Evolutionary conservation across 208 protist genomes (phyloP).

Genomic region (Phytomonas sp.): DNA sequence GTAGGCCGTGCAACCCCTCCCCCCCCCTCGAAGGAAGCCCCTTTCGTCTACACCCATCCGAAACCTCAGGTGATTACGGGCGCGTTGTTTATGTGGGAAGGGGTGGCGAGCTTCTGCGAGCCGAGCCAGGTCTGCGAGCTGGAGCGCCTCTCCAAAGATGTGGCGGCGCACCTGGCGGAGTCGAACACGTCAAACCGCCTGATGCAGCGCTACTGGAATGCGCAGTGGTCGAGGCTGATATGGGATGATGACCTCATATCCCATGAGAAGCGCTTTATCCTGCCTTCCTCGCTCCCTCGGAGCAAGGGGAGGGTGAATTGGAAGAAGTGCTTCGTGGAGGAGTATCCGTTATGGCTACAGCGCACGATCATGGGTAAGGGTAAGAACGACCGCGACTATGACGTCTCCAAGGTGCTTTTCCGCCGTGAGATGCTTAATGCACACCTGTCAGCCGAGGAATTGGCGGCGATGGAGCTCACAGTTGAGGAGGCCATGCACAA

Average conservation of each 20-base stretch:
- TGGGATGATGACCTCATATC: constrained; percentile 42
- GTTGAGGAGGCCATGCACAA: constrained; percentile 39
- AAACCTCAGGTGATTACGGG: constrained; percentile 27
- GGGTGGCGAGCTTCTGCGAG: constrained; percentile 44
- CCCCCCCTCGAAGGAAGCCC: constrained; percentile 5
- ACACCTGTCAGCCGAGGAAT: constrained; percentile 30
- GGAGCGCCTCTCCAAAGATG: constrained; percentile 40
- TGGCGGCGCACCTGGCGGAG: constrained; percentile 22
- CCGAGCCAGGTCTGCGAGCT: constrained; percentile 46
- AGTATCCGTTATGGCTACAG: constrained; percentile 57
- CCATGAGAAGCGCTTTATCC: constrained; percentile 26
- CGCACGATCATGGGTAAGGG: constrained; percentile 38
- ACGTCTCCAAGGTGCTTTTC: constrained; percentile 48
- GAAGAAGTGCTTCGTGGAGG: constrained; percentile 54
- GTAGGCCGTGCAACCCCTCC: background rate
- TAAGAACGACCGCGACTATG: constrained; percentile 44
- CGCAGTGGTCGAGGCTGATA: constrained; percentile 50
- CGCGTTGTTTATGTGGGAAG: constrained; percentile 67
- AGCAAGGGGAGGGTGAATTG: constrained; percentile 50
- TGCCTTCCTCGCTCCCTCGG: constrained; percentile 31
- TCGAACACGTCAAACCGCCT: constrained; percentile 33
- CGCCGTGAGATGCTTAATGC: constrained; percentile 37
- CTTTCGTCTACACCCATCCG: constrained; percentile 26
- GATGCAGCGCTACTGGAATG: constrained; percentile 85
- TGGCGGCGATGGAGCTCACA: constrained; percentile 34